These are phyloP conservation scores for Diaporthe destruens DNA, from an alignment of 2,329 filamentous ascomycete species.

Conservation along the genomic window DNA sequence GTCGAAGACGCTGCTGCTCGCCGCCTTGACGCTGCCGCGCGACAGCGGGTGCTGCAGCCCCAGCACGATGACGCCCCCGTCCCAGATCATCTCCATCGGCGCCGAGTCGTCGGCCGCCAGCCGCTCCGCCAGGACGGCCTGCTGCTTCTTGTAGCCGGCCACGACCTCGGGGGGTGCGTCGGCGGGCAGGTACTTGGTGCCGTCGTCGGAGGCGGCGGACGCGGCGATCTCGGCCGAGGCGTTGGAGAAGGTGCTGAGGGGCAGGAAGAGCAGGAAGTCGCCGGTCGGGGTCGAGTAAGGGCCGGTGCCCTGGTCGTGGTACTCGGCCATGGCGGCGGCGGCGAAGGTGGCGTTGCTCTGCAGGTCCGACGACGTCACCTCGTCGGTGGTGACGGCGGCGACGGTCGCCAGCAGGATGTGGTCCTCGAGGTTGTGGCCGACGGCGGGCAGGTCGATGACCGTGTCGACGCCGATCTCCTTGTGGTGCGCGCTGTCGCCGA, in stretches of 20 bases:
- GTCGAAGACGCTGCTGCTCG: conserved; percentile 55
- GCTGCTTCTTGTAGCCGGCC: conserved; percentile 47
- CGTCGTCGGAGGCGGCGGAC: conserved; percentile 45
- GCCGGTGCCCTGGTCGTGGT: conserved; percentile 47
- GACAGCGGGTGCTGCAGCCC: conserved; percentile 58
- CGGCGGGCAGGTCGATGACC: conserved; percentile 68
- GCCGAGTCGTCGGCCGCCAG: conserved; percentile 45
- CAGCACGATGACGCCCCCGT: conserved; percentile 39
- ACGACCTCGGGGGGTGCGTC: conserved; percentile 43
- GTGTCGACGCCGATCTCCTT: conserved; percentile 61
- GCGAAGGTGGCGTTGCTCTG: conserved; percentile 47
- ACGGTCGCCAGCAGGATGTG: conserved; percentile 44
- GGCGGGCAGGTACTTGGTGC: conserved; percentile 43
- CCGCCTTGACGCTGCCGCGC: conserved; percentile 64
- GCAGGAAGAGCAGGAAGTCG: conserved; percentile 44
- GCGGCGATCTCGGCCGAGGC: conserved; percentile 24
- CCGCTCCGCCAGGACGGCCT: conserved; percentile 44
- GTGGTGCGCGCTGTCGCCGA: conserved; percentile 53
- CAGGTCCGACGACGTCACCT: conserved; percentile 43
- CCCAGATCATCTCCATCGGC: conserved; percentile 44
- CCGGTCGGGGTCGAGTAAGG: conserved; percentile 49
- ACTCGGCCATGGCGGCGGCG: conserved; percentile 45
- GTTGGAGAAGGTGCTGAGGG: conserved; percentile 31
- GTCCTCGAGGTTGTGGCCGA: conserved; percentile 64
- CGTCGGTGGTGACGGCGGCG: conserved; percentile 33